These are phyloP conservation scores for Seminavis robusta DNA, from an alignment of 108 stramenopile genomes.

Conservation along the genomic window DNA sequence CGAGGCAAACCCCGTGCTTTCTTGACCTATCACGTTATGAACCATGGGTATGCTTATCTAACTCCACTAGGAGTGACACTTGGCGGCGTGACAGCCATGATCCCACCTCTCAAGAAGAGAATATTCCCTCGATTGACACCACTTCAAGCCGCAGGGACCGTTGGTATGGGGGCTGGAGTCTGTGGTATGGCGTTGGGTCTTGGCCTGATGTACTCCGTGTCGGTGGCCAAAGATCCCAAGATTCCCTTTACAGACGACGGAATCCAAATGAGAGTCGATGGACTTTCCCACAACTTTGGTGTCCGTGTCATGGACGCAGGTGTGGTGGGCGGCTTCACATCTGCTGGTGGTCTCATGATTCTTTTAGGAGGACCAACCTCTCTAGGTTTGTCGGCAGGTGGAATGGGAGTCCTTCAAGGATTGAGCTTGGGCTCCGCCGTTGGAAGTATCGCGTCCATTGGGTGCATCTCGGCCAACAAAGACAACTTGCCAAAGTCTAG, in stretches of 20 bases:
- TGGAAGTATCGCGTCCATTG: constrained; percentile 12
- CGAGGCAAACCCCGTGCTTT: constrained; percentile 5
- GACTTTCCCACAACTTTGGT: constrained; percentile 30
- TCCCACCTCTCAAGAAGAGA: constrained; percentile 3
- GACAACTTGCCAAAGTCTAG: too few relatives aligned
- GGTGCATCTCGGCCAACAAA: constrained; percentile 9
- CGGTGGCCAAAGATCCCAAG: constrained; percentile 10
- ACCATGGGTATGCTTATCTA: constrained; percentile 9
- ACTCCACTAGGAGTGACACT: constrained; percentile 17
- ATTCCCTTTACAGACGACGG: constrained; percentile 29
- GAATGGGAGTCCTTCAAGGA: constrained; percentile 21
- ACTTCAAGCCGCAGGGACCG: constrained; percentile 15
- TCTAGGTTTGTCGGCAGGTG: constrained; percentile 16
- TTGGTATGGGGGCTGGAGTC: constrained; percentile 16
- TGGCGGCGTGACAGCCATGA: constrained; percentile 10
- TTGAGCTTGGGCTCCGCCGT: constrained; percentile 24
- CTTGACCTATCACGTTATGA: constrained; percentile 29
- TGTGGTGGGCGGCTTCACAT: constrained; percentile 20
- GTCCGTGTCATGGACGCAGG: constrained; percentile 32
- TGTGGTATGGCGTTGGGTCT: constrained; percentile 5
- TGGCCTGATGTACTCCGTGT: constrained; percentile 1
- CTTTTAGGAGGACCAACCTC: constrained; percentile 11
- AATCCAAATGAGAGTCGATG: constrained; percentile 29
- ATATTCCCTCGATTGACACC: constrained; percentile 10
- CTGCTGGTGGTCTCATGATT: constrained; percentile 13